Base-by-base conservation (phyloP, 2,329 filamentous ascomycete genomes). In the Arachnomyces sp. region DNA sequence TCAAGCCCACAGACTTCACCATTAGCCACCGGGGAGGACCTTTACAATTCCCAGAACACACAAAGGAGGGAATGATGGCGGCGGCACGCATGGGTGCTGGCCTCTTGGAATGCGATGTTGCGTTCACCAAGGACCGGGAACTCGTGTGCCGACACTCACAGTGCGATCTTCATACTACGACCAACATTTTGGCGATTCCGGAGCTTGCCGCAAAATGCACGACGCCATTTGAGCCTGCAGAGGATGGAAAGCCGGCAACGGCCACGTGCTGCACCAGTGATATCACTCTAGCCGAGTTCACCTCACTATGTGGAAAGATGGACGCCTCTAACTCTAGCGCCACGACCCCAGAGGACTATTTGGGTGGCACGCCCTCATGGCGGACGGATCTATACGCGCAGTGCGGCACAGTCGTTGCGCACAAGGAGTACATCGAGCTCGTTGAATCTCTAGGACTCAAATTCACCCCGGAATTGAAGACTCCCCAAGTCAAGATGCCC, bases 251-350 rank as follows among this genome's bases (percentile, higher is more conserved):
- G 4, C 53, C 66, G 1, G 82, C 82, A 1, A 69, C 64, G 12
- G 81, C 80, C 9, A 75, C 75, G 48, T 86, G 82, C 69, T 86
- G 82, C 68, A 84, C 82, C 2, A 78, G 73, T 50, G 82, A 86
- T 54, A 75, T 86, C 53, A 84, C 81, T 1, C 63, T 82, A 28
- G 69, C 69, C 34, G 82, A 86, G 61, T 84, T 77, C 68, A 76
- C 78, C 60, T 67, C 71, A 4, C 73, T 86, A 4, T 86, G 82
- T 62, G 74, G 73, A 52, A 84, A 84, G 63, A 84, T 83, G 78
- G 82, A 86, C 53, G 74, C 74, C 36, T 74, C 63, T 54, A 78
- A 82, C 52, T 59, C 68, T 47, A 71, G 65, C 34, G 80, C 78
- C 28, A 73, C 73, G 14, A 84, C 72, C 2, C 63, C 75, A 0